phyloP scores from a whole-genome alignment of 139 green algal genomes.

The Micractinium sp. region DNA sequence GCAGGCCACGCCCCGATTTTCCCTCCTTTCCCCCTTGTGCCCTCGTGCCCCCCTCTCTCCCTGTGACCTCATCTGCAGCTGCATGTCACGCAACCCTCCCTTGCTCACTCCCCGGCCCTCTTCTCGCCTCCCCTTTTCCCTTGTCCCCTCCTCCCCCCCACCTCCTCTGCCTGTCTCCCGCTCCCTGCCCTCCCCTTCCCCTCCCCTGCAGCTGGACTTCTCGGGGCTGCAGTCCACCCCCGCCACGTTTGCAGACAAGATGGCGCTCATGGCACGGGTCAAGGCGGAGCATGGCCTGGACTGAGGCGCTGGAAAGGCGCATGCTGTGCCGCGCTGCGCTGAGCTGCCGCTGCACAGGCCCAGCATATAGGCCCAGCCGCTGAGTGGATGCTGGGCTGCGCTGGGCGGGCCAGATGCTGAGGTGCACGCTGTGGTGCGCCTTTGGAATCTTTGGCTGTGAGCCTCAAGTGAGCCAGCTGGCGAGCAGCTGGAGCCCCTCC shows the following conservation, averaged over 20 bases:
- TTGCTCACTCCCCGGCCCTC: too few species aligned
- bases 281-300: constrained; percentile 9
- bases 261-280: constrained; percentile 49
- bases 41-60: not conserved
- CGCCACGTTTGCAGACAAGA: constrained; percentile 63
- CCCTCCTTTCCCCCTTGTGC: not conserved
- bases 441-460: too few species aligned
- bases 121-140: not conserved
- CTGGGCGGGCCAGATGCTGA: too few species aligned
- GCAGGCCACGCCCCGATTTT: too few species aligned
- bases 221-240: constrained; percentile 32
- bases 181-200: not conserved
- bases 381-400: too few species aligned
- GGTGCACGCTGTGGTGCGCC: too few species aligned
- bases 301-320: not conserved
- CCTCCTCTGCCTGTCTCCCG: not conserved
- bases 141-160: not conserved
- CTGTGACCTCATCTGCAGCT: too few species aligned
- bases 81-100: not conserved
- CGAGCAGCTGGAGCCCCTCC: too few species aligned
- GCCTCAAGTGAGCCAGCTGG: too few species aligned
- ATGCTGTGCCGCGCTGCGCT: too few species aligned
- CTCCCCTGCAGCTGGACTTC: constrained; percentile 31
- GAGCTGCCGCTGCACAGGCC: too few species aligned
- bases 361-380: too few species aligned